Evolutionary conservation across 176 grass and related monocot genomes (phyloP).

Genomic region (Eremochloa ophiuroides): DNA sequence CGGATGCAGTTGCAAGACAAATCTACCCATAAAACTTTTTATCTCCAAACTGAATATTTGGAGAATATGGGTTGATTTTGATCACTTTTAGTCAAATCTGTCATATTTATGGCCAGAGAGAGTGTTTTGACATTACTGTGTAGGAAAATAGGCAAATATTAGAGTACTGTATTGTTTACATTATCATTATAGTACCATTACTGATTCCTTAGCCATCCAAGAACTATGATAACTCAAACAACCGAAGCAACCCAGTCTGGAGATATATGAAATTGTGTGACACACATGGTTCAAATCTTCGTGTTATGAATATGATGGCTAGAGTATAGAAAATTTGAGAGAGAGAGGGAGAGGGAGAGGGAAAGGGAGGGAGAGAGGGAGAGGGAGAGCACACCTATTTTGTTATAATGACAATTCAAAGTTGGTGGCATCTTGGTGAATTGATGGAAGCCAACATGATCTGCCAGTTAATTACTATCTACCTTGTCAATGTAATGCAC

Average conservation of each 20-base stretch:
- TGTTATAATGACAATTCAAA: not conserved
- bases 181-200: not conserved
- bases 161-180: not conserved
- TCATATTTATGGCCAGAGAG: not conserved
- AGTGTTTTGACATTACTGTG: not conserved
- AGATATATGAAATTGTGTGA: too few species aligned
- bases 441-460: not conserved
- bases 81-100: not conserved
- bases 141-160: slow-evolving; percentile 1
- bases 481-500: not conserved
- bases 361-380: too few species aligned
- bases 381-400: too few species aligned
- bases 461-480: not conserved
- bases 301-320: not conserved
- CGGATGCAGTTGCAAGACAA: too few species aligned
- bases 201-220: not conserved
- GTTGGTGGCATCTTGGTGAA: not conserved
- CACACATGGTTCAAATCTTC: not conserved
- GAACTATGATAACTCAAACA: too few species aligned
- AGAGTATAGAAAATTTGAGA: too few species aligned
- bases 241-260: too few species aligned
- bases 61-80: not conserved
- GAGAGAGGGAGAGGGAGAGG: too few species aligned
- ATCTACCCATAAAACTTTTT: not conserved
- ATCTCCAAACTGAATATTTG: not conserved